A percentile compares a stretch with the other conserved stretches of the same genome.
phyloP scores from a whole-genome alignment of 495 filamentous ascomycete genomes.

The Mycothermus thermophilus region DNA sequence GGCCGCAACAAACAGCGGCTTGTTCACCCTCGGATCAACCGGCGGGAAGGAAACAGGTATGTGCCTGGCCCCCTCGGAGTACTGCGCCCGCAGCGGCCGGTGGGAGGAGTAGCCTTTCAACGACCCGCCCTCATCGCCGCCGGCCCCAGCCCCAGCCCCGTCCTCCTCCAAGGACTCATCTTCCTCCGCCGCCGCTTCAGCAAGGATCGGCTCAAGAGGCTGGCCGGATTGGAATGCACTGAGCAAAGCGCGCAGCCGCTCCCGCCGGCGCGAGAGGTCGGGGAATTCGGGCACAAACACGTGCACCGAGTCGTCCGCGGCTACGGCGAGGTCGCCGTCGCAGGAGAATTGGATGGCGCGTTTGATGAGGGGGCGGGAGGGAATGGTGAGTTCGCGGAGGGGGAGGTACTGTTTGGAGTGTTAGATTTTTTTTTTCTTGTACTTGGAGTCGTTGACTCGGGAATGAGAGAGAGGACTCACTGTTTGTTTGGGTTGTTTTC shows the following conservation, averaged over 20 bases:
- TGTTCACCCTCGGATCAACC: conserved; percentile 22
- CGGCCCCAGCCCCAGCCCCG: conserved; percentile 4
- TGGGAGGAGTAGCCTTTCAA: conserved; percentile 3
- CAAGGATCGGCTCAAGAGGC: too few relatives aligned
- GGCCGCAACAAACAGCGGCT: conserved; percentile 17
- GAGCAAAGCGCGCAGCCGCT: too few relatives aligned
- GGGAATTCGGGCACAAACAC: conserved; percentile 33
- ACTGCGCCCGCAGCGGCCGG: conserved; percentile 14
- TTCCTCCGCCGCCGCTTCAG: conserved; percentile 10
- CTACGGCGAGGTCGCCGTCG: conserved; percentile 34
- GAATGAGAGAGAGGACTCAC: not conserved
- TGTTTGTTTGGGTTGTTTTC: not conserved
- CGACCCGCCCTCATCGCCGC: too few relatives aligned
- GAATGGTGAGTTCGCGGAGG: conserved; percentile 30
- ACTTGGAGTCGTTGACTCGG: conserved; percentile 8
- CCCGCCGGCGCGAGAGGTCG: conserved; percentile 10
- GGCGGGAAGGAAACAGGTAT: conserved; percentile 24
- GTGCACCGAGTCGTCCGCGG: conserved; percentile 34
- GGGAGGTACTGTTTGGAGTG: conserved; percentile 23
- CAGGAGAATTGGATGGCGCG: conserved; percentile 36
- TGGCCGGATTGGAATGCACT: too few relatives aligned
- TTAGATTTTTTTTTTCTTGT: too few relatives aligned
- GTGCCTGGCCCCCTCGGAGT: conserved; percentile 21
- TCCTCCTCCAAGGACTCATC: conserved; percentile 11
- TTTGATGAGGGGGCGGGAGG: conserved; percentile 26